Conservation (phyloP, 352 stramenopile genomes). For the Phytophthora ohioensis region DNA sequence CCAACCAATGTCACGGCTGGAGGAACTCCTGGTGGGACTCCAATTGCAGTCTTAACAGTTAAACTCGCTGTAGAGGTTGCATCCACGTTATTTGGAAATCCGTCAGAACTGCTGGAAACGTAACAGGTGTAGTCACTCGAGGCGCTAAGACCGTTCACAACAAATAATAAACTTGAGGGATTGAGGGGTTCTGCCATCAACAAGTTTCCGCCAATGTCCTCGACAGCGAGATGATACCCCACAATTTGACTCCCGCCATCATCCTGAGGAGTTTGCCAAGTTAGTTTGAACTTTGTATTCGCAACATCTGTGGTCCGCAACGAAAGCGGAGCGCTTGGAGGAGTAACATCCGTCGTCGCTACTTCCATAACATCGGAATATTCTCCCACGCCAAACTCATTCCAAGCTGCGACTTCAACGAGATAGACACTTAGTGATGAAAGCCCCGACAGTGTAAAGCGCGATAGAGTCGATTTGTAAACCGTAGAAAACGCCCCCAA, state of each 20-base stretch:
- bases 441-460: constrained; percentile 56
- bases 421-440: constrained; percentile 39
- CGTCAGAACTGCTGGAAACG: constrained; percentile 31
- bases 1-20: constrained; percentile 26
- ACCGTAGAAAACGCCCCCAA: constrained; percentile 37
- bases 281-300: constrained; percentile 35
- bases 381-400: constrained; percentile 48
- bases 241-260: constrained; percentile 44
- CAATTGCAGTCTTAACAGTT: constrained; percentile 29
- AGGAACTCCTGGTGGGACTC: constrained; percentile 27
- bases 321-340: constrained; percentile 35
- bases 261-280: constrained; percentile 53
- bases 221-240: constrained; percentile 28
- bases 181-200: constrained; percentile 1
- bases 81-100: constrained; percentile 31
- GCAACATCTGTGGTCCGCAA: constrained; percentile 12
- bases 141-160: constrained; percentile 39
- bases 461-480: constrained; percentile 48
- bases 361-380: constrained; percentile 38
- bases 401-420: constrained; percentile 61
- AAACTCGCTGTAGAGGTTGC: constrained; percentile 27
- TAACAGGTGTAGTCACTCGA: constrained; percentile 48
- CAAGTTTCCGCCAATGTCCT: constrained; percentile 1
- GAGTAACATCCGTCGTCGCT: constrained; percentile 43
- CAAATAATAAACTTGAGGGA: constrained; percentile 6